These are phyloP conservation scores for Cutaneotrichosporon cutaneum DNA, from an alignment of 1,284 basidiomycete species.

Conservation along the genomic window DNA sequence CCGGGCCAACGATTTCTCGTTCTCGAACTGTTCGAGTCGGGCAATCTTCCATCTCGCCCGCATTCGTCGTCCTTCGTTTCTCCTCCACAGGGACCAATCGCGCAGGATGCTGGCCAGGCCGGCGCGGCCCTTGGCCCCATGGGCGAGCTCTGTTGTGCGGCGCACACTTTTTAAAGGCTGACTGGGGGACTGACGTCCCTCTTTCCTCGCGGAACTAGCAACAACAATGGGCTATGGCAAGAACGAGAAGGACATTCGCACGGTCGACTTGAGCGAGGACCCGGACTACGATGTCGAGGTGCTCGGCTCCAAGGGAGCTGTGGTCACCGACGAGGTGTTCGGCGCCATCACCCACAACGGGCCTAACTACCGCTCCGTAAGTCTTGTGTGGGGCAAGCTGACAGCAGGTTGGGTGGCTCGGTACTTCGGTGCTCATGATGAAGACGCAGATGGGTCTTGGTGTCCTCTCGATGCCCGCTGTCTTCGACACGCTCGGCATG, in stretches of 20 bases:
- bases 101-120: neutral
- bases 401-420: conserved; percentile 20
- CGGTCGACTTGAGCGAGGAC: neutral
- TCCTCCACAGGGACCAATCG: neutral
- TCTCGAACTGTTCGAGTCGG: neutral
- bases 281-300: conserved; percentile 1
- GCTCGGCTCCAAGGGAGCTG: neutral
- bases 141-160: neutral
- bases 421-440: conserved; percentile 29
- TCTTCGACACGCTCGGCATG: conserved; percentile 33
- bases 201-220: neutral
- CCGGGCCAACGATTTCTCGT: too few relatives aligned
- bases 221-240: neutral
- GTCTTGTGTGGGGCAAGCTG: neutral
- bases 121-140: neutral
- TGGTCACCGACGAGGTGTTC: conserved; percentile 29
- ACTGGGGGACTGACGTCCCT: neutral
- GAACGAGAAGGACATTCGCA: neutral
- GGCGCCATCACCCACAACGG: conserved; percentile 28
- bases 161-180: neutral
- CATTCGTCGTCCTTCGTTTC: neutral
- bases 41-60: too few relatives aligned
- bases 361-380: conserved; percentile 33
- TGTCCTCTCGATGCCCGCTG: conserved; percentile 37
- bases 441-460: conserved; percentile 41